Evolutionary conservation across 2,329 filamentous ascomycete genomes (phyloP), one percentile per base, ranked within the genome.

Genomic region (Fusarium sp.): DNA sequence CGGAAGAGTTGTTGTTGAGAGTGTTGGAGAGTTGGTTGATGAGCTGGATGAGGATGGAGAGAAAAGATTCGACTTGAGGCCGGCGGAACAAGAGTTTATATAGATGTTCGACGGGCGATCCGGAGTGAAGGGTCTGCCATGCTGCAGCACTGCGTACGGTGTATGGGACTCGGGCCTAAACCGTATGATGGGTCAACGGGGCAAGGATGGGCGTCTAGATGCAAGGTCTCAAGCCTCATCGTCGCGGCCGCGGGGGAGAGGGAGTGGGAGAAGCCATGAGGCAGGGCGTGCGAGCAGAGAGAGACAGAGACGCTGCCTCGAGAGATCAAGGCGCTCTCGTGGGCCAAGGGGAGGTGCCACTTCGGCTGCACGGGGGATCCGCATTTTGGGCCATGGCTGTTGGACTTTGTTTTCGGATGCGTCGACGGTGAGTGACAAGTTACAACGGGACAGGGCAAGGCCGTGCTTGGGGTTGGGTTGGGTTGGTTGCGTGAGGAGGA

Each of bases 361-460:
- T 75, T 74, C 73, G 73, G 73, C 66, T 73, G 72, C 73, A 74
- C 72, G 72, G 73, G 60, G 72, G 68, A 72, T 75, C 73, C 71
- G 73, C 72, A 73, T 63, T 68, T 65, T 61, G 52, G 43, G 47
- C 51, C 46, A 62, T 53, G 53, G 53, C 18, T 67, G 66, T 56
- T 70, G 62, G 66, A 48, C 51, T 67, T 43, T 60, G 46, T 46
- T 62, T 57, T 68, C 53, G 67, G 62, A 70, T 70, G 62, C 66
- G 62, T 66, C 66, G 66, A 69, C 54, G 53, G 62, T 63, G 40
- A 59, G 58, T 37, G 34, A 66, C 54, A 43, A 54, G 63, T 59
- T 55, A 68, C 65, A 53, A 60, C 27, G 43, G 47, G 43, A 50
- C 34, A 31, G 43, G 28, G 16, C 15, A 34, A 23, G 54, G 64